Conservation (phyloP, 2,329 filamentous ascomycete genomes). For the Aschersonia sp. region DNA sequence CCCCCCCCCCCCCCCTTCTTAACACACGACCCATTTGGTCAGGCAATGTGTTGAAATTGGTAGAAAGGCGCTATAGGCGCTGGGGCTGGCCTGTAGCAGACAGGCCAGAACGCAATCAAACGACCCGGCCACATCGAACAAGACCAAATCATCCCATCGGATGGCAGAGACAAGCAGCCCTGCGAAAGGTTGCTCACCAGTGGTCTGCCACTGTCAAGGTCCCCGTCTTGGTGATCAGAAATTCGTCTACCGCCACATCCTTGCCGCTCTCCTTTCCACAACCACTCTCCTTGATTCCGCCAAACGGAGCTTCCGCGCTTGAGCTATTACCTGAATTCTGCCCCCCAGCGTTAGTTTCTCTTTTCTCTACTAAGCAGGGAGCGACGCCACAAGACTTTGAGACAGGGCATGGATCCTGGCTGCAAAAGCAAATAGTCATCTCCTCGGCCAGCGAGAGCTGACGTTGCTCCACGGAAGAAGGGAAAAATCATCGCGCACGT, state of each 20-base stretch:
- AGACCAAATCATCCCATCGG: no score
- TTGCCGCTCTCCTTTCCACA: slow-evolving; percentile 32
- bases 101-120: no score
- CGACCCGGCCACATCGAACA: no score
- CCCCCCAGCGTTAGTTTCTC: background rate
- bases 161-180: no score
- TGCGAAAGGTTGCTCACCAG: background rate
- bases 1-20: no score
- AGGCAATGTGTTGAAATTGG: no score
- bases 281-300: slow-evolving; percentile 32
- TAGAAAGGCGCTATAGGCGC: no score
- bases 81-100: no score
- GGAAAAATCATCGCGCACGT: slow-evolving; percentile 7
- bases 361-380: background rate
- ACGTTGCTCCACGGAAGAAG: background rate
- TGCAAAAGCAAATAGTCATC: background rate
- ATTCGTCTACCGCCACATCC: slow-evolving; percentile 31
- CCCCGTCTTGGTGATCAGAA: slow-evolving; percentile 28
- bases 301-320: slow-evolving; percentile 29
- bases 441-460: background rate
- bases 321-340: slow-evolving; percentile 26
- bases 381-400: background rate
- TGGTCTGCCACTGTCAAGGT: slow-evolving; percentile 22
- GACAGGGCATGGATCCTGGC: background rate
- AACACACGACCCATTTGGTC: no score